Evolutionary conservation across 495 filamentous ascomycete species (phyloP), one percentile per base, ranked within the genome.

Genomic region (Talaromyces trachyspermus): DNA sequence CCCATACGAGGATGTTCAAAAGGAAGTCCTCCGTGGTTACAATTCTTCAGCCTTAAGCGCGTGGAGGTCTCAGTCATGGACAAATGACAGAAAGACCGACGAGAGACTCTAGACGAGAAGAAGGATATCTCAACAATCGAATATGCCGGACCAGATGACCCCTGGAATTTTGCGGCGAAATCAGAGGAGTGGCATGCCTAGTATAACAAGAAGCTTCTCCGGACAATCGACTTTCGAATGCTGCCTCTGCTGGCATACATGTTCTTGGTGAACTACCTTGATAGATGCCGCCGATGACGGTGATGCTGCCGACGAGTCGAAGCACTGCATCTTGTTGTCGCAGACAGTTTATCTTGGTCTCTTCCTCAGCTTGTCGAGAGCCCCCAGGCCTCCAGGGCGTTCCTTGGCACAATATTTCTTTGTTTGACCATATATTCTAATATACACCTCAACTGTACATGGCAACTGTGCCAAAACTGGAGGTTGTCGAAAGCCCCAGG

Each of bases 281-380:
- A 38, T 15, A 38, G 35, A 20, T 14, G 22, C 18, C 35, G 35
- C 35, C 2, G n/a, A 17, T 38, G 35, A 38, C 12, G 18, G 9
- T 4, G 15, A 15, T 15, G 15, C n/a, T 8, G 15, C 10, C 12
- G 18, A 15, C 35, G 3, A n/a, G n/a, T 51, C 65, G 5, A 61
- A 67, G 41, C 64, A 67, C 39, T 40, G 50, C 12, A 61, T 62
- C 7, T 54, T 67, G n/a, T 50, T 67, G 1, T 63, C 62, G 14
- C 64, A 67, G 36, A 83, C 81, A 11, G 82, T n/a, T 89, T 20
- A 87, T 84, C 22, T 88, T 89, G 62, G 89, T 91, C 74, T 91
- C 90, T 64, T 86, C 87, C n/a, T n/a, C n/a, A n/a, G 0, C 82
- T 83, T 14, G 84, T 94, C 11, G 86, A 90, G 10, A 72, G 75